Evolutionary conservation across 129 eudicot genomes (phyloP), one percentile per base, ranked within the genome.

Genomic region (Flaveria linearis): DNA sequence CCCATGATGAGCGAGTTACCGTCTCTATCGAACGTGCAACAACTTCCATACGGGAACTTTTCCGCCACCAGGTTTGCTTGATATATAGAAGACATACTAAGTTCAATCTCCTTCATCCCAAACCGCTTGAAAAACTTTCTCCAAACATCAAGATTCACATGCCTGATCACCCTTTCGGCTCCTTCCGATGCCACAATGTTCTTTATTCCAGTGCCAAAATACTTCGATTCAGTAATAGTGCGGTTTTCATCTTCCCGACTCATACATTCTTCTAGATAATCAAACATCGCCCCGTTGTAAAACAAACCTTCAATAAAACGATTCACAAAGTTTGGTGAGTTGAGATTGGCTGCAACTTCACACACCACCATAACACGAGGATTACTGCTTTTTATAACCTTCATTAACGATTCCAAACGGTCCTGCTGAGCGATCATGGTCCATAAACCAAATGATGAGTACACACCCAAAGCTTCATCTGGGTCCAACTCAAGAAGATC

Each of bases 231-330:
- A 3, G 53, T 2, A 7, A 56, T 22, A 25, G 7, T 1, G 26
- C 90, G 84, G 46, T 77, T 74, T 47, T 63, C 56, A 69, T 78
- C 84, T 13, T 77, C 75, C 15, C 57, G 64, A 0, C 22, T 85
- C 82, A 85, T 42, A 42, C 86, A 87, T 7, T 82, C 90, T 18
- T 79, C 90, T 45, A 90, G 7, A 1, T 74, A 39, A 78, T 87
- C 89, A 28, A 90, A 84, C 30, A 72, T 11, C 0, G 86, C 89
- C 13, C 89, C 91, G 53, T 73, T 75, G 78, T 17, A 85, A 42
- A 87, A 85, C 12, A 90, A 76, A 50, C 81, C 85, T 77, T 90
- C 92, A 26, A 77, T 82, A 41, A 90, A 90, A 33, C 92, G 91
- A 47, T 76, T 57, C 64, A 87, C 86, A 65, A 90, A 90, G 68